Evolutionary conservation across 164 flowering plant species (phyloP).

Genomic region (Kalanchoe fedtschenkoi): DNA sequence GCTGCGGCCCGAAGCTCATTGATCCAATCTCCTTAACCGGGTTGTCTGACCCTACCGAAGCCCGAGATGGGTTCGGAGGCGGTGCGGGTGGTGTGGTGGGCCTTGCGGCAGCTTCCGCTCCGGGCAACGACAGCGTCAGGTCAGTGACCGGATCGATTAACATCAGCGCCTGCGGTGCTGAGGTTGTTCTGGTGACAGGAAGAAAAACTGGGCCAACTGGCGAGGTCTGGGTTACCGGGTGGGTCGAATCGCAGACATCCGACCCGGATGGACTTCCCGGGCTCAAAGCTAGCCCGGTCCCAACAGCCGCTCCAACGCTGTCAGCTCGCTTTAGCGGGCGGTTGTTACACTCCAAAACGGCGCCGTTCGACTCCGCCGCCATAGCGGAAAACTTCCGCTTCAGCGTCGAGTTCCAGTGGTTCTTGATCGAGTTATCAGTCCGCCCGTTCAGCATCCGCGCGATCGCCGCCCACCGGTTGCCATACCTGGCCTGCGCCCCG

Average conservation of each 20-base stretch:
- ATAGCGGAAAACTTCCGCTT: constrained; percentile 23
- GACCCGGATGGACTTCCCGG: constrained; percentile 1
- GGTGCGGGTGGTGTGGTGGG: no score
- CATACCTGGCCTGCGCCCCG: constrained; percentile 25
- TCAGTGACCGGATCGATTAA: background rate
- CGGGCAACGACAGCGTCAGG: background rate
- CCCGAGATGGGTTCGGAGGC: background rate
- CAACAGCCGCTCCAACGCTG: background rate
- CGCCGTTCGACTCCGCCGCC: background rate
- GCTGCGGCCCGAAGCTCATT: constrained; percentile 3
- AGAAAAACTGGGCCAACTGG: no score
- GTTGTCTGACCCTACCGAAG: background rate
- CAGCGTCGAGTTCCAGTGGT: constrained; percentile 48
- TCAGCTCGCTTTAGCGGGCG: constrained; percentile 2
- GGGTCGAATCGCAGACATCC: constrained; percentile 1
- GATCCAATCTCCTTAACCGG: background rate
- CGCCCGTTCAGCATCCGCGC: constrained; percentile 36
- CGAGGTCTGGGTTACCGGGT: background rate
- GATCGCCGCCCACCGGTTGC: constrained; percentile 48
- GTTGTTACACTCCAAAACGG: background rate
- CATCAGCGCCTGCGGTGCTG: no score
- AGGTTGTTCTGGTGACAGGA: no score
- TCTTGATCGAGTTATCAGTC: constrained; percentile 49
- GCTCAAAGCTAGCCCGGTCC: background rate
- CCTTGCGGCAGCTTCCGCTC: background rate